Percentiles rank a stretch among this genome's conserved stretches.
Conservation (phyloP, 2,329 filamentous ascomycete genomes). For the Beauveria varroae region DNA sequence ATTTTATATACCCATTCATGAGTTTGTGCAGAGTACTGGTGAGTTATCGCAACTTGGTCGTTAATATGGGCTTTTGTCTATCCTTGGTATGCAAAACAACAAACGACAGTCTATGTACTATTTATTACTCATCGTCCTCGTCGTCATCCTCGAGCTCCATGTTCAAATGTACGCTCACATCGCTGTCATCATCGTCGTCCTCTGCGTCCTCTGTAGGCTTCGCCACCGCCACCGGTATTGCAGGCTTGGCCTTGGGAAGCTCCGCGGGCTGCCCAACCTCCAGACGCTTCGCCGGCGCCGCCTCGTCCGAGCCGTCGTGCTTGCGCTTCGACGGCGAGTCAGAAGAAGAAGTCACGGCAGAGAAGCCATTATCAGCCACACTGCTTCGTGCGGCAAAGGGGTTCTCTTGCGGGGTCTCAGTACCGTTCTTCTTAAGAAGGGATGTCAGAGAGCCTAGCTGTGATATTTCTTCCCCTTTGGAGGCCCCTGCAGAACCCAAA, state of each 20-base stretch:
- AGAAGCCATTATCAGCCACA: slow-evolving; percentile 14
- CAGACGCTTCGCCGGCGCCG: slow-evolving; percentile 31
- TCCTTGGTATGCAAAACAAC: slow-evolving; percentile 3
- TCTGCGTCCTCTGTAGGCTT: slow-evolving; percentile 18
- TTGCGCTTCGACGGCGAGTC: slow-evolving; percentile 30
- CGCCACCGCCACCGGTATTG: slow-evolving; percentile 12
- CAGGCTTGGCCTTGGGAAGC: slow-evolving; percentile 15
- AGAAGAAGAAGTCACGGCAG: slow-evolving; percentile 13
- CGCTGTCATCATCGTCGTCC: slow-evolving; percentile 38
- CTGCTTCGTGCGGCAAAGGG: slow-evolving; percentile 25
- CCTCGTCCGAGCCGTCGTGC: slow-evolving; percentile 28
- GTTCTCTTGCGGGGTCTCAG: slow-evolving; percentile 19
- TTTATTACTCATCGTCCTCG: slow-evolving; percentile 19
- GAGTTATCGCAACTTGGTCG: neutral
- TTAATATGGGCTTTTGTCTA: neutral
- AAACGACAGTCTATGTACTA: neutral
- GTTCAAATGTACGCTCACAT: slow-evolving; percentile 51
- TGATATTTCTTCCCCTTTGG: neutral
- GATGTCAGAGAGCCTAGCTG: slow-evolving; percentile 1
- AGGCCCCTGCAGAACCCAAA: neutral
- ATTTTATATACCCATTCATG: neutral
- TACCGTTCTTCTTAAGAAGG: neutral
- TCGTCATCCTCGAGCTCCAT: slow-evolving; percentile 51
- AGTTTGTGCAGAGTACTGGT: neutral
- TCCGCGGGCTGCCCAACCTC: slow-evolving; percentile 27